Percentiles rank a stretch among this genome's conserved stretches.
Evolutionary conservation across 1,284 basidiomycete species (phyloP).

Genomic region (Leucoagaricus sp.): DNA sequence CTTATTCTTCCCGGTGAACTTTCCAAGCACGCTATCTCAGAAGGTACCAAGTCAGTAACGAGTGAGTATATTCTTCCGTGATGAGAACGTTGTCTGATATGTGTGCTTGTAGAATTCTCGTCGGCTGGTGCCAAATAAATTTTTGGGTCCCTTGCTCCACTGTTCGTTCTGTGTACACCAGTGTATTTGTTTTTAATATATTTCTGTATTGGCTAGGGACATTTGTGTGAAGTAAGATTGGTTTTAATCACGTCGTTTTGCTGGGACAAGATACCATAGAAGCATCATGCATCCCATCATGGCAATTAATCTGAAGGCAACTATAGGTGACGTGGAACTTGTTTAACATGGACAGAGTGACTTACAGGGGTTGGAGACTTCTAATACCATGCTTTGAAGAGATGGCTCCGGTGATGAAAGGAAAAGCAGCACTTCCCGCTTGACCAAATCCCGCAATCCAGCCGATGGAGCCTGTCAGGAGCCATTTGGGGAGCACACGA

Average conservation of each 20-base stretch:
- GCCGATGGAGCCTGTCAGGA: constrained; percentile 66
- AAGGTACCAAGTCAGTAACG: constrained; percentile 50
- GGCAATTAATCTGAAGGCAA: constrained; percentile 31
- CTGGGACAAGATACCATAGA: constrained; percentile 18
- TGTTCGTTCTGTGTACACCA: constrained; percentile 23
- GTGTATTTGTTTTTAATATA: constrained; percentile 28
- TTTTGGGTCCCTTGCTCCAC: constrained; percentile 31
- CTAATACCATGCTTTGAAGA: constrained; percentile 56
- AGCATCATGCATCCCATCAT: constrained; percentile 41
- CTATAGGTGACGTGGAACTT: background rate
- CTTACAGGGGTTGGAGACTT: constrained; percentile 60
- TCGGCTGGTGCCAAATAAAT: constrained; percentile 60
- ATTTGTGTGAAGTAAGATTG: background rate
- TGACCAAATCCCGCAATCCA: constrained; percentile 69
- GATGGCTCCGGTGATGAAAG: constrained; percentile 63
- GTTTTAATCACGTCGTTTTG: constrained; percentile 19
- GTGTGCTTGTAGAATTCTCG: constrained; percentile 50
- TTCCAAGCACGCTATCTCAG: constrained; percentile 76
- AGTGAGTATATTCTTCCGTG: constrained; percentile 22
- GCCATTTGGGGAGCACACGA: constrained; percentile 58
- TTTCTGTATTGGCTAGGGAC: constrained; percentile 14
- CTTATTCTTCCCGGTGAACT: constrained; percentile 87
- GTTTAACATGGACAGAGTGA: background rate
- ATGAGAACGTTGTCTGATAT: constrained; percentile 10
- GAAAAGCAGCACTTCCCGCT: constrained; percentile 65